phyloP scores from a whole-genome alignment of 2,329 filamentous ascomycete genomes.

The Colletotrichum cereale region DNA sequence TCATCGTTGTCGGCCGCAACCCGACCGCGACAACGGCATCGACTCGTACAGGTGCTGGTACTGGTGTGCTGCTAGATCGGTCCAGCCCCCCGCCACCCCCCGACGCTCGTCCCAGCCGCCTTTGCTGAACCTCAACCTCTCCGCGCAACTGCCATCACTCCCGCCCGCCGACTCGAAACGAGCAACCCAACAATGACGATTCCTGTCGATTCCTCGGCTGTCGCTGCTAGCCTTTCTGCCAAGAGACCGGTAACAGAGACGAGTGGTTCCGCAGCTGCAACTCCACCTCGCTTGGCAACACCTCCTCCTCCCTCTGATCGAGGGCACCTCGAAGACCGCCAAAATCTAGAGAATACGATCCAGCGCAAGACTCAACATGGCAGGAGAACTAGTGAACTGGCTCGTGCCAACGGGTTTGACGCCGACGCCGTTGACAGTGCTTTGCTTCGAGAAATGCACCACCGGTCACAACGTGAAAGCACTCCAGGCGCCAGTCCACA shows the following conservation, averaged over 20 bases:
- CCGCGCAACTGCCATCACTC: conserved; percentile 40
- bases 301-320: conserved; percentile 60
- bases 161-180: conserved; percentile 30
- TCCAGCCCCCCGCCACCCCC: conserved; percentile 27
- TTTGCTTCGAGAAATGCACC: conserved; percentile 64
- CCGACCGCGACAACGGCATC: background rate
- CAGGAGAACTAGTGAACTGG: conserved; percentile 51
- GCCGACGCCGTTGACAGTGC: conserved; percentile 64
- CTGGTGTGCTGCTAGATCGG: conserved; percentile 10
- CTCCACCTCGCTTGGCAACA: conserved; percentile 56
- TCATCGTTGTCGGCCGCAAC: background rate
- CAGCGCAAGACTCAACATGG: conserved; percentile 51
- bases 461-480: conserved; percentile 63
- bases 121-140: conserved; percentile 19
- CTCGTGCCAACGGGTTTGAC: conserved; percentile 58
- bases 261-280: conserved; percentile 50
- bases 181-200: conserved; percentile 50
- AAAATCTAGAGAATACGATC: conserved; percentile 53
- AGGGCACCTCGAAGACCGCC: conserved; percentile 56
- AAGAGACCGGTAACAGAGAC: conserved; percentile 51
- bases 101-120: conserved; percentile 25
- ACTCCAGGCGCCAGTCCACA: conserved; percentile 67
- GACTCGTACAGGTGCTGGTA: conserved; percentile 18
- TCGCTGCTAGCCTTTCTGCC: conserved; percentile 44
- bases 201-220: conserved; percentile 46